Evolutionary conservation across 768 basidiomycete species (phyloP).

Genomic region (Lentinus brumalis): DNA sequence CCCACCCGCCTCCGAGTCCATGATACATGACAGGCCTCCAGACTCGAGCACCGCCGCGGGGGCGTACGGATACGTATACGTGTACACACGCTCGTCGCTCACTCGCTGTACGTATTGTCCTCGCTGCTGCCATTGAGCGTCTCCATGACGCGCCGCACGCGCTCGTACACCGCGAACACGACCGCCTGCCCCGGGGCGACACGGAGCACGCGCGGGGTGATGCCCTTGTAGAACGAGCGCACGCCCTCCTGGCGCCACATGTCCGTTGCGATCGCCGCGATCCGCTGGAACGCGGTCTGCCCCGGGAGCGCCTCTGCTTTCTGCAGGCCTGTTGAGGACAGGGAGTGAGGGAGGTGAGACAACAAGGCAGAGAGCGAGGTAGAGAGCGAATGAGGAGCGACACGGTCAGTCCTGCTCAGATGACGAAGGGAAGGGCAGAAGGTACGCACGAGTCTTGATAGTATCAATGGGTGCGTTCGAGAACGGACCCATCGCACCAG

Average conservation of each 20-base stretch:
- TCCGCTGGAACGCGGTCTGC: constrained; percentile 76
- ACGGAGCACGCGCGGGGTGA: constrained; percentile 92
- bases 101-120: constrained; percentile 73
- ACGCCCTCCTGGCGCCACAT: constrained; percentile 94
- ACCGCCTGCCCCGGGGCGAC: constrained; percentile 98
- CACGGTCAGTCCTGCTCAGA: not conserved
- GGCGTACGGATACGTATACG: too few relatives aligned
- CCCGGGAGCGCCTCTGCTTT: constrained; percentile 76
- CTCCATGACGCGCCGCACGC: constrained; percentile 78
- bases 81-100: too few relatives aligned
- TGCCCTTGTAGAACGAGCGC: constrained; percentile 95
- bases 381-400: not conserved
- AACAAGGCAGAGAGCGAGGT: not conserved
- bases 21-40: too few relatives aligned
- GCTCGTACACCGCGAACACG: constrained; percentile 96
- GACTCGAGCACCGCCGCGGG: too few relatives aligned
- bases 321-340: constrained; percentile 64
- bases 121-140: constrained; percentile 55
- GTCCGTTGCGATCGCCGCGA: constrained; percentile 78
- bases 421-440: not conserved
- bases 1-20: too few relatives aligned
- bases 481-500: constrained; percentile 97
- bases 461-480: constrained; percentile 96
- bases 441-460: constrained; percentile 84
- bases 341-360: not conserved